phyloP scores from a whole-genome alignment of 352 stramenopile genomes.

The Phytophthora hibernalis region DNA sequence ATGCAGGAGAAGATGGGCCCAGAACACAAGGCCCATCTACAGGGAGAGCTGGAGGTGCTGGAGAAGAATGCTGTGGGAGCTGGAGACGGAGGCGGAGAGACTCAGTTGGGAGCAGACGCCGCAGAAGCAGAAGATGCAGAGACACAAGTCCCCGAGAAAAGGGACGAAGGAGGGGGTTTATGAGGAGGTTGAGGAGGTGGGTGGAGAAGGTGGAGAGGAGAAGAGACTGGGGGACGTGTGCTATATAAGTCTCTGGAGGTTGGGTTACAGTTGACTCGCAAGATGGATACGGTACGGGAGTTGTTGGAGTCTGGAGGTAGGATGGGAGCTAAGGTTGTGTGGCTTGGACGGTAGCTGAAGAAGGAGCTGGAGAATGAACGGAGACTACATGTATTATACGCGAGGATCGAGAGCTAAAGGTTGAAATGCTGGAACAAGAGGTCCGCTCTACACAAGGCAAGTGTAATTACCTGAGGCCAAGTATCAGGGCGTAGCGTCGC shows the following conservation, averaged over 20 bases:
- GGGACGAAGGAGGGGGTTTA: slow-evolving; percentile 4
- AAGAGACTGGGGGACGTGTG: slow-evolving; percentile 41
- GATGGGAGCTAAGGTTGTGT: not conserved
- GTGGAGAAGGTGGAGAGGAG: slow-evolving; percentile 7
- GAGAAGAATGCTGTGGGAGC: slow-evolving; percentile 50
- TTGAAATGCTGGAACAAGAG: slow-evolving; percentile 51
- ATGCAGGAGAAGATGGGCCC: slow-evolving; percentile 27
- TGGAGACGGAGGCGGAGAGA: slow-evolving; percentile 47
- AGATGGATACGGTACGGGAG: slow-evolving; percentile 41
- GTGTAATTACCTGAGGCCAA: slow-evolving; percentile 54
- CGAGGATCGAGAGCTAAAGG: slow-evolving; percentile 41
- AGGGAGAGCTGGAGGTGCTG: slow-evolving; percentile 46
- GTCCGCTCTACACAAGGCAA: slow-evolving; percentile 45
- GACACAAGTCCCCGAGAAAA: slow-evolving; percentile 8
- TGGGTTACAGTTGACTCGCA: slow-evolving; percentile 35
- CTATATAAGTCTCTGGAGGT: slow-evolving; percentile 52
- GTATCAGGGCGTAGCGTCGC: slow-evolving; percentile 38
- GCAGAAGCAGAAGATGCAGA: slow-evolving; percentile 23
- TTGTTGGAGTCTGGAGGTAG: not conserved
- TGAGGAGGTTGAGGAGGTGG: slow-evolving; percentile 3
- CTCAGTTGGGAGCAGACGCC: slow-evolving; percentile 24
- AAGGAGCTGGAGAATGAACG: slow-evolving; percentile 40
- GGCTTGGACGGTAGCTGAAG: slow-evolving; percentile 37
- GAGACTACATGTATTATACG: too few species aligned
- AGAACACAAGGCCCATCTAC: slow-evolving; percentile 35